Conservation (phyloP, 2,329 filamentous ascomycete genomes). For the Colletotrichum sp. region DNA sequence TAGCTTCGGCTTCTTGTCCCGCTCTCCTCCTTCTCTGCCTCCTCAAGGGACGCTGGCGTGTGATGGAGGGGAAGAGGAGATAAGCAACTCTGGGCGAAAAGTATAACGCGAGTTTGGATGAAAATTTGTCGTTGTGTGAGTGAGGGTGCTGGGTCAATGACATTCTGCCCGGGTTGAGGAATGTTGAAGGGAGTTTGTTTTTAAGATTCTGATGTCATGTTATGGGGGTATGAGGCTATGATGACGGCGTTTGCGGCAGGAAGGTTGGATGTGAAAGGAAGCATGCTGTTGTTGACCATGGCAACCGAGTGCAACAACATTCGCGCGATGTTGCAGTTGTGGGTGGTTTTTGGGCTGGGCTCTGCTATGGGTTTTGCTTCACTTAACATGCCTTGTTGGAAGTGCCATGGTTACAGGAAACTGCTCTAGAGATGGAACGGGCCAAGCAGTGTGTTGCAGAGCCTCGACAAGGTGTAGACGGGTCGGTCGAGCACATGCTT, state of each 20-base stretch:
- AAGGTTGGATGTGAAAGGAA: neutral
- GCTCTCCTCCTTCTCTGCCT: neutral
- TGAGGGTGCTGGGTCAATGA: neutral
- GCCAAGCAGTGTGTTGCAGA: neutral
- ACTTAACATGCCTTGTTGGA: neutral
- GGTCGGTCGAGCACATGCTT: neutral
- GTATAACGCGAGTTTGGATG: constrained; percentile 4
- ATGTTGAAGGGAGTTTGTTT: neutral
- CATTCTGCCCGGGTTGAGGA: neutral
- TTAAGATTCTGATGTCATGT: neutral
- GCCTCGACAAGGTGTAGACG: neutral
- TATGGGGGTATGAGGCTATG: neutral
- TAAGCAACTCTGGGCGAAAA: constrained; percentile 1
- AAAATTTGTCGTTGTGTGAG: neutral
- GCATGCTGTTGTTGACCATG: neutral
- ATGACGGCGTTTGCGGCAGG: neutral
- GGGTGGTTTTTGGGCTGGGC: neutral
- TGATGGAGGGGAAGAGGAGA: neutral
- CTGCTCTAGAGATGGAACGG: neutral
- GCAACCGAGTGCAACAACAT: neutral
- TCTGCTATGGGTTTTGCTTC: neutral
- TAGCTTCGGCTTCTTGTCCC: neutral
- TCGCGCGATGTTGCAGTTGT: neutral
- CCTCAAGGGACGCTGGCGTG: neutral
- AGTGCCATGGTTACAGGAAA: neutral